Conservation (phyloP, 495 filamentous ascomycete genomes). For the Tuber magnatum region DNA sequence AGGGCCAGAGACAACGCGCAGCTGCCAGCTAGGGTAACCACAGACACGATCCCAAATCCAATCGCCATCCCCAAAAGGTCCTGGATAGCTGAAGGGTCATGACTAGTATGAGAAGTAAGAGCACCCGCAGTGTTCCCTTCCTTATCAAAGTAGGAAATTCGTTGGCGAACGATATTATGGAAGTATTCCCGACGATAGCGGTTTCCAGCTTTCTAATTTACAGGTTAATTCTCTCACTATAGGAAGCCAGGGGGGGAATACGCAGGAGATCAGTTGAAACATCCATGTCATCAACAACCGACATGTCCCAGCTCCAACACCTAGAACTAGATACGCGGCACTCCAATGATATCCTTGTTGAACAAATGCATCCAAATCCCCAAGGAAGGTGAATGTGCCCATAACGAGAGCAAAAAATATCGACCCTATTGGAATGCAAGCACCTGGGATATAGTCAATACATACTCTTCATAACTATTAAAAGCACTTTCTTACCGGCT, state of each 20-base stretch:
- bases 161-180: constrained; percentile 51
- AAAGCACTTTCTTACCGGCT: constrained; percentile 46
- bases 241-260: constrained; percentile 39
- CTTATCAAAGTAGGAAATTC: constrained; percentile 55
- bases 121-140: constrained; percentile 48
- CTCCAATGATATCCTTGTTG: constrained; percentile 54
- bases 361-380: constrained; percentile 41
- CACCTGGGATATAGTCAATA: constrained; percentile 34
- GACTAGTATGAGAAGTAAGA: constrained; percentile 50
- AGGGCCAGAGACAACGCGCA: constrained; percentile 50
- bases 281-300: constrained; percentile 52
- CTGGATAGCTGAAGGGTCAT: constrained; percentile 56
- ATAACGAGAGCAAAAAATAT: constrained; percentile 49
- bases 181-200: constrained; percentile 57
- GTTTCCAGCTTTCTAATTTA: constrained; percentile 43
- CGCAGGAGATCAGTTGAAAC: constrained; percentile 47
- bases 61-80: constrained; percentile 56
- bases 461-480: not conserved
- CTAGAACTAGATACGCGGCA: constrained; percentile 58
- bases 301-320: constrained; percentile 47
- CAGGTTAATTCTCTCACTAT: constrained; percentile 1
- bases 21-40: constrained; percentile 49
- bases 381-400: constrained; percentile 47
- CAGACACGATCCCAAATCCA: constrained; percentile 48
- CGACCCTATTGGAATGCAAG: constrained; percentile 47